A percentile compares a stretch with the other conserved stretches of the same genome.
Evolutionary conservation across 495 filamentous ascomycete genomes (phyloP).

Genomic region (Friedmanniomyces endolithicus): DNA sequence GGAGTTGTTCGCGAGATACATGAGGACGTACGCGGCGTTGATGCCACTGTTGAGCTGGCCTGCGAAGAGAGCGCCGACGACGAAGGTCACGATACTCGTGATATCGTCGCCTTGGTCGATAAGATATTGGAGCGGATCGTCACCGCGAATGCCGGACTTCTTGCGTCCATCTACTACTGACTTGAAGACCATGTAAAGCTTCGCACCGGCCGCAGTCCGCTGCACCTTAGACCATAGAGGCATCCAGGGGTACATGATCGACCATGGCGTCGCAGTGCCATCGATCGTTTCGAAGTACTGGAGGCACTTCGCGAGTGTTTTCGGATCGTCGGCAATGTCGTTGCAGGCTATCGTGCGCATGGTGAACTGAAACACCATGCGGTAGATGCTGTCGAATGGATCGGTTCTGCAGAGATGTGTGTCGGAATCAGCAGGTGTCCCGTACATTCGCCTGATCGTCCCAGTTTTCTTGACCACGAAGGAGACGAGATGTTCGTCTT

Average conservation of each 20-base stretch:
- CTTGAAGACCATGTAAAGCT: conserved; percentile 33
- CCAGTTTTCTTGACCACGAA: no score
- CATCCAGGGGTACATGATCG: conserved; percentile 33
- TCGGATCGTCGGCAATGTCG: conserved; percentile 33
- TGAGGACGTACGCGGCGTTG: conserved; percentile 33
- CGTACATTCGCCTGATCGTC: no score
- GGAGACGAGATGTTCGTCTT: no score
- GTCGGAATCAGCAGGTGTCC: no score
- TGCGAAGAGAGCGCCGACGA: conserved; percentile 30
- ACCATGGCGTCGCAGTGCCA: conserved; percentile 18
- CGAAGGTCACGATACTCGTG: conserved; percentile 30
- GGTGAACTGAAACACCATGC: conserved; percentile 34
- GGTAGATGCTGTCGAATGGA: conserved; percentile 33
- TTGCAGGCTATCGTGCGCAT: conserved; percentile 27
- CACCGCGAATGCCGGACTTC: conserved; percentile 27
- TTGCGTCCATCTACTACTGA: conserved; percentile 31
- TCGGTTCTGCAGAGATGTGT: conserved; percentile 21
- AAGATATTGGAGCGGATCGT: conserved; percentile 37
- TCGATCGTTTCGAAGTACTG: conserved; percentile 29
- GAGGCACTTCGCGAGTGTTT: conserved; percentile 27
- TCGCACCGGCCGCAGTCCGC: conserved; percentile 26
- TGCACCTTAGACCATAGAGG: conserved; percentile 24
- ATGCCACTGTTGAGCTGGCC: conserved; percentile 35
- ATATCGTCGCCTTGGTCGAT: conserved; percentile 32
- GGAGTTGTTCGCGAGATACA: conserved; percentile 30